Percentiles rank a stretch among this genome's conserved stretches.
These are phyloP conservation scores for Colletotrichum acutatum DNA, from an alignment of 2,329 filamentous ascomycete genomes.

Conservation along the genomic window DNA sequence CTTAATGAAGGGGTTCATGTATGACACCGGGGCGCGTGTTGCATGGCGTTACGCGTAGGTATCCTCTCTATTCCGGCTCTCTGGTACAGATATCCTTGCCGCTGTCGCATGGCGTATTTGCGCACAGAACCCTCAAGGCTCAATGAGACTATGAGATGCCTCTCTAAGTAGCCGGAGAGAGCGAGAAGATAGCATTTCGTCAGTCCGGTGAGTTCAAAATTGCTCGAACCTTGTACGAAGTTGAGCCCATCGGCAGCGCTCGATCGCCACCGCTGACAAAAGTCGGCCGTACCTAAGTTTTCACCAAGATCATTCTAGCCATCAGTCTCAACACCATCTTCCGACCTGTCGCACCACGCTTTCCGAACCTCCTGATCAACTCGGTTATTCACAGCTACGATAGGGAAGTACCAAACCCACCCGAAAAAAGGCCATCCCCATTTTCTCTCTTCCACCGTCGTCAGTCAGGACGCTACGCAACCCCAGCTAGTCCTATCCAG, in stretches of 20 bases:
- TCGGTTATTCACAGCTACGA: neutral
- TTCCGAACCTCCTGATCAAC: neutral
- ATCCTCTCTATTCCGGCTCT: neutral
- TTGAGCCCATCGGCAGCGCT: neutral
- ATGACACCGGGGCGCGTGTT: neutral
- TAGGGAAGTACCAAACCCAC: neutral
- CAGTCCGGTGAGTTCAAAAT: neutral
- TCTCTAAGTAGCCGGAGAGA: neutral
- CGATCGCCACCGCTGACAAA: neutral
- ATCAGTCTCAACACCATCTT: neutral
- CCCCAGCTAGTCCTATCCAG: slow-evolving; percentile 6
- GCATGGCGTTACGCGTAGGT: neutral
- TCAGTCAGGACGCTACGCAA: no score
- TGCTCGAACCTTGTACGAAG: neutral
- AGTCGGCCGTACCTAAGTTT: neutral
- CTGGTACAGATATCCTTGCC: neutral
- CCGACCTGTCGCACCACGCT: neutral
- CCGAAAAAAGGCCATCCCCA: no score
- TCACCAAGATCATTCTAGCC: neutral
- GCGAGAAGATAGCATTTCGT: neutral
- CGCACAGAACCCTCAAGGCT: neutral
- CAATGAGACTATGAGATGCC: neutral
- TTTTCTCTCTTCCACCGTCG: no score
- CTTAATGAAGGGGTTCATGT: slow-evolving; percentile 1
- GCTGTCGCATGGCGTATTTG: neutral